Evolutionary conservation across 352 stramenopile genomes (phyloP).

Genomic region (Blastocystis sp.): DNA sequence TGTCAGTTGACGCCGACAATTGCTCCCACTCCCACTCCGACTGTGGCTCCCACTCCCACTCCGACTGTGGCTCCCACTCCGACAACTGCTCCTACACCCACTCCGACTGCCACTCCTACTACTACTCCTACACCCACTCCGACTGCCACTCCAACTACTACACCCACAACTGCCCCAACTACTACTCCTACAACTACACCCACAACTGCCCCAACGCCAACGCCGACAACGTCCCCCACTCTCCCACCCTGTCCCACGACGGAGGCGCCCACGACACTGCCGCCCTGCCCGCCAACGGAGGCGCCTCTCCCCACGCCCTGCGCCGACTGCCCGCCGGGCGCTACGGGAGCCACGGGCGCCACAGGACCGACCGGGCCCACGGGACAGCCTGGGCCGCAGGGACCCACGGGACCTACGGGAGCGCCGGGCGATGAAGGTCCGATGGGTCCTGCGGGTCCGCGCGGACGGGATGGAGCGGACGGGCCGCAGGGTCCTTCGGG

Average conservation of each 20-base stretch:
- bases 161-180: neutral
- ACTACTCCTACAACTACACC: neutral
- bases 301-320: constrained; percentile 38
- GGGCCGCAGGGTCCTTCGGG: constrained; percentile 25
- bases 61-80: constrained; percentile 4
- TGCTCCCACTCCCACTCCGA: neutral
- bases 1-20: constrained; percentile 2
- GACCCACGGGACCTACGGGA: constrained; percentile 28
- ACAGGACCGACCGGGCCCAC: constrained; percentile 32
- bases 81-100: neutral
- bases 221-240: neutral
- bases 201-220: neutral
- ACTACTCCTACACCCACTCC: neutral
- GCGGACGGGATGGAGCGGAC: constrained; percentile 14
- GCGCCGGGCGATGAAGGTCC: neutral
- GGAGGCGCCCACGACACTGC: constrained; percentile 14
- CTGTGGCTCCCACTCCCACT: constrained; percentile 6
- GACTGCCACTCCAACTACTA: neutral
- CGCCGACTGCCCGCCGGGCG: constrained; percentile 10
- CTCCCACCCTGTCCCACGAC: constrained; percentile 57
- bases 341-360: constrained; percentile 32
- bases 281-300: constrained; percentile 51
- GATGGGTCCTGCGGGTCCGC: constrained; percentile 13
- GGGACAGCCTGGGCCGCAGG: constrained; percentile 13
- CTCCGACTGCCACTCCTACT: constrained; percentile 20